Evolutionary conservation across 2,329 filamentous ascomycete species (phyloP).

Genomic region (Dactylella cylindrospora): DNA sequence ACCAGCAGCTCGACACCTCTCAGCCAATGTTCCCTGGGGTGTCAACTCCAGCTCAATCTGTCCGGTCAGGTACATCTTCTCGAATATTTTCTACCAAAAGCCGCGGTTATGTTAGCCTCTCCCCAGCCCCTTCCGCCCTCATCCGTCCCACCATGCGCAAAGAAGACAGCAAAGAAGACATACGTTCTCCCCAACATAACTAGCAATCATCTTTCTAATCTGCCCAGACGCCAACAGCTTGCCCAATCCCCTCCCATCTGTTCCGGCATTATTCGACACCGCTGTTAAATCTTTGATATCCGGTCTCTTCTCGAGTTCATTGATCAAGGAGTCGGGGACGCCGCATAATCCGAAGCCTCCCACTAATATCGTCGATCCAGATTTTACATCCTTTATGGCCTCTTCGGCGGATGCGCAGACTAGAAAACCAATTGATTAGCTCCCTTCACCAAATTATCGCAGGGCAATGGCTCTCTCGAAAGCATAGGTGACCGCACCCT

Average conservation of each 20-base stretch:
- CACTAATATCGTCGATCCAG: conserved; percentile 70
- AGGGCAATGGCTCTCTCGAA: background rate
- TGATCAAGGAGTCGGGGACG: conserved; percentile 73
- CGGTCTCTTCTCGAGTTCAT: conserved; percentile 59
- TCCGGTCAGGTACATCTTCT: conserved; percentile 73
- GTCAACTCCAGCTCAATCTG: conserved; percentile 73
- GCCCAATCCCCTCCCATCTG: conserved; percentile 68
- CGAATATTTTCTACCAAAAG: conserved; percentile 61
- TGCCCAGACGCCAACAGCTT: conserved; percentile 69
- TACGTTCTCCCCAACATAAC: conserved; percentile 71
- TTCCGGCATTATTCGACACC: conserved; percentile 78
- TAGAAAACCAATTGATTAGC: conserved; percentile 4
- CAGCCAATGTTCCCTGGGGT: conserved; percentile 73
- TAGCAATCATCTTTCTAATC: conserved; percentile 70
- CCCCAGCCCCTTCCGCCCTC: too few species aligned
- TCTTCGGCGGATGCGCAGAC: conserved; percentile 60
- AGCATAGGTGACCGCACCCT: conserved; percentile 2
- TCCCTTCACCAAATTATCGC: background rate
- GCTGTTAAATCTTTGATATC: conserved; percentile 61
- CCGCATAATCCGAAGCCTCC: conserved; percentile 82
- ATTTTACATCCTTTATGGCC: conserved; percentile 70
- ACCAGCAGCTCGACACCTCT: conserved; percentile 70
- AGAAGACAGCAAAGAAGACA: background rate
- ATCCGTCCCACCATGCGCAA: background rate
- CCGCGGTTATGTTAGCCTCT: background rate